These are phyloP conservation scores for Daldinia sp. DNA, from an alignment of 2,329 filamentous ascomycete species.

Conservation along the genomic window DNA sequence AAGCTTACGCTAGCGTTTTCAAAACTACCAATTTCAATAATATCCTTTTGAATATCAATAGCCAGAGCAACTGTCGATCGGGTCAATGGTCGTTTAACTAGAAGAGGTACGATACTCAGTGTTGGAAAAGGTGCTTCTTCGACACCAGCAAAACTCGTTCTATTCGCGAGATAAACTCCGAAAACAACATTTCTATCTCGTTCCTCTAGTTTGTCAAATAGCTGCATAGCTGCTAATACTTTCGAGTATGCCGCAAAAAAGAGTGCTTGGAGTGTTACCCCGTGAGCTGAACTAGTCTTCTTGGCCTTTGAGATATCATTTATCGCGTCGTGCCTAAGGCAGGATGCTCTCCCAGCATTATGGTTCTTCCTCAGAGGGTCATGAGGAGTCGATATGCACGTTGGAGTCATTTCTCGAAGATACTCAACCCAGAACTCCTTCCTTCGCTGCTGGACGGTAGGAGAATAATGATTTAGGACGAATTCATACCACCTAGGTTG, in stretches of 20 bases:
- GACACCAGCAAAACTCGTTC: slow-evolving; percentile 61
- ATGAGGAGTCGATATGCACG: background rate
- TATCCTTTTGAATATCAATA: slow-evolving; percentile 69
- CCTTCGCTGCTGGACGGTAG: slow-evolving; percentile 27
- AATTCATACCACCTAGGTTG: slow-evolving; percentile 42
- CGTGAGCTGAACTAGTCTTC: slow-evolving; percentile 48
- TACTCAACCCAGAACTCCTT: slow-evolving; percentile 58
- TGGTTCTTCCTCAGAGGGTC: background rate
- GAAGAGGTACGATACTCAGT: slow-evolving; percentile 79
- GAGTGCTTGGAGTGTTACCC: slow-evolving; percentile 75
- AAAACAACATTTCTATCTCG: slow-evolving; percentile 62
- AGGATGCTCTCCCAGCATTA: slow-evolving; percentile 13
- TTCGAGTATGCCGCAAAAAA: slow-evolving; percentile 77
- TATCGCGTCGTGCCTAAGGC: slow-evolving; percentile 36
- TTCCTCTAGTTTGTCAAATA: background rate
- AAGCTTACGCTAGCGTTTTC: slow-evolving; percentile 68
- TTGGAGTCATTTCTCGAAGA: slow-evolving; percentile 43
- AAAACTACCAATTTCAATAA: slow-evolving; percentile 65
- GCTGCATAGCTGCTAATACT: slow-evolving; percentile 41
- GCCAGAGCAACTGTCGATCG: slow-evolving; percentile 61
- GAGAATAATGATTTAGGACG: slow-evolving; percentile 34
- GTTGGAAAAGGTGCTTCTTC: slow-evolving; percentile 69
- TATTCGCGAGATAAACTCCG: slow-evolving; percentile 85
- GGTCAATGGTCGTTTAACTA: slow-evolving; percentile 53
- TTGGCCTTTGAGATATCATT: slow-evolving; percentile 30